These are phyloP conservation scores for Penicillium vulpinum DNA, from an alignment of 2,329 filamentous ascomycete species.

Conservation along the genomic window DNA sequence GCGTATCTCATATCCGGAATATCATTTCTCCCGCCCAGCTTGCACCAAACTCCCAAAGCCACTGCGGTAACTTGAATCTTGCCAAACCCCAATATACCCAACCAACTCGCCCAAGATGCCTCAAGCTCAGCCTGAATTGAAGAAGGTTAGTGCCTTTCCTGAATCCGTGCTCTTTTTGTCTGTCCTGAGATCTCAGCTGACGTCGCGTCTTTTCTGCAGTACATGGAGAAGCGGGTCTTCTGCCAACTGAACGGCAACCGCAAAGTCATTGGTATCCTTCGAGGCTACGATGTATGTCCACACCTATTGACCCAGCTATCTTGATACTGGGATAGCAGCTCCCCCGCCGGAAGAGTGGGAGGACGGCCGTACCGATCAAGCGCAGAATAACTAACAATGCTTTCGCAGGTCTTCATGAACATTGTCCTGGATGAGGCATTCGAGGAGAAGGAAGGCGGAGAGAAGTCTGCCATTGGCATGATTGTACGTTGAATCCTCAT, in stretches of 20 bases:
- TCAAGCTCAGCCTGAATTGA: slow-evolving; percentile 96
- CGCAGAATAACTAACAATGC: slow-evolving; percentile 4
- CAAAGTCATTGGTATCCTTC: slow-evolving; percentile 90
- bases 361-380: background rate
- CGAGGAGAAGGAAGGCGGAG: slow-evolving; percentile 88
- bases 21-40: slow-evolving; percentile 38
- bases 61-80: slow-evolving; percentile 23
- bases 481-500: slow-evolving; percentile 60
- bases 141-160: slow-evolving; percentile 68
- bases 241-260: slow-evolving; percentile 97
- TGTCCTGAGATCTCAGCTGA: slow-evolving; percentile 14
- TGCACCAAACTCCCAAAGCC: slow-evolving; percentile 33
- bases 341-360: no score
- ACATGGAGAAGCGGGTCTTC: slow-evolving; percentile 98
- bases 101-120: slow-evolving; percentile 68
- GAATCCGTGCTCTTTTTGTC: slow-evolving; percentile 1
- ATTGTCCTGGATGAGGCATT: slow-evolving; percentile 96
- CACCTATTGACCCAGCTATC: background rate
- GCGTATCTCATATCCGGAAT: slow-evolving; percentile 27
- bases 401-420: slow-evolving; percentile 84
- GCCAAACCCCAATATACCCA: slow-evolving; percentile 24
- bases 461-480: slow-evolving; percentile 89
- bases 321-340: no score
- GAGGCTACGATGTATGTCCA: slow-evolving; percentile 85
- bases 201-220: slow-evolving; percentile 55